Evolutionary conservation across 768 basidiomycete genomes (phyloP).

Genomic region (Trametes coccinea): DNA sequence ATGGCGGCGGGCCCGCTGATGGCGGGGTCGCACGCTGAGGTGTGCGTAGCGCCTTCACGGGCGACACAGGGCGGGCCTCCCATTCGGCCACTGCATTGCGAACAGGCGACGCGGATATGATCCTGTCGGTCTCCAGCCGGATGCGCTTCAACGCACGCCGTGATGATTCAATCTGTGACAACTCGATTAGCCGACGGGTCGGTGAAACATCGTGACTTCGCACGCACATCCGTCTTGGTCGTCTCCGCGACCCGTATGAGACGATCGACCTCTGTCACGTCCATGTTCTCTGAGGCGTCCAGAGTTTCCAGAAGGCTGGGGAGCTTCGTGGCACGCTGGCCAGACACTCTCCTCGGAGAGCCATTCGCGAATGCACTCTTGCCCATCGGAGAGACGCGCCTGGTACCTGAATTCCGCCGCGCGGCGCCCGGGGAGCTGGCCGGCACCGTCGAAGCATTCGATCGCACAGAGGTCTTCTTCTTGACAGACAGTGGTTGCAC

Average conservation of each 20-base stretch:
- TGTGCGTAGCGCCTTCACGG: constrained; percentile 52
- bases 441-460: constrained; percentile 28
- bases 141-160: constrained; percentile 74
- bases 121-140: constrained; percentile 62
- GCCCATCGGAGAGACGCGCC: constrained; percentile 42
- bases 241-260: constrained; percentile 51
- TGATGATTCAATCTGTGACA: constrained; percentile 65
- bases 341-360: constrained; percentile 26
- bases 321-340: constrained; percentile 14
- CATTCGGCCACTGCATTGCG: constrained; percentile 17
- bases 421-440: constrained; percentile 33
- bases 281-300: constrained; percentile 12
- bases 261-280: constrained; percentile 42
- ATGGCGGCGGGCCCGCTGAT: constrained; percentile 35
- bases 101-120: constrained; percentile 22
- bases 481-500: constrained; percentile 84
- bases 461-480: constrained; percentile 73
- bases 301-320: constrained; percentile 5
- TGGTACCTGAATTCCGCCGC: constrained; percentile 37
- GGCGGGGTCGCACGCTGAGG: constrained; percentile 39
- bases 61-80: constrained; percentile 45
- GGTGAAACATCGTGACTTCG: not conserved
- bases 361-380: constrained; percentile 25
- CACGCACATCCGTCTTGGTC: constrained; percentile 67
- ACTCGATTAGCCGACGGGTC: constrained; percentile 5